Base-by-base conservation (phyloP, 2,329 filamentous ascomycete genomes). In the Arthrinium puccinioides region DNA sequence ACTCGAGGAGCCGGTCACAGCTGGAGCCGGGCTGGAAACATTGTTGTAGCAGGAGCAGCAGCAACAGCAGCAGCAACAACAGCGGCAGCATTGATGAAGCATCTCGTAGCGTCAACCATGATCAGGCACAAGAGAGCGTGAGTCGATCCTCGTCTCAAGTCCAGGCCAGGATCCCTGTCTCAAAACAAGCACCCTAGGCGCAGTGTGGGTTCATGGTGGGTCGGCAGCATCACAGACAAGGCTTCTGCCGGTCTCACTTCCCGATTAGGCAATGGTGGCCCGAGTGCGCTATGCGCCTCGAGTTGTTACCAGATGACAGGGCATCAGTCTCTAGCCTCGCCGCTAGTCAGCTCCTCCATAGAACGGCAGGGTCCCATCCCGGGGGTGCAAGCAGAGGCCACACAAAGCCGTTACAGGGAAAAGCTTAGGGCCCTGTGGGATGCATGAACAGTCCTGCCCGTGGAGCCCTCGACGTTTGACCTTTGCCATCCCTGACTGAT, bases 1-100 rank as follows among this genome's bases (percentile, higher is more conserved):
- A 50, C 60, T 63, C 50, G 57, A 56, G 57, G 60, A 62, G 65
- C 64, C 65, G 64, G 65, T 68, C 63, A 60, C 62, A 66, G 63
- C 60, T 60, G 52, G 51, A 54, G 49, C 51, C 52, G 52, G 55
- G 52, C 51, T 51, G 46, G 39, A 43, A 47, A 44, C n/a, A n/a
- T n/a, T n/a, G n/a, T n/a, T n/a, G n/a, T n/a, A n/a, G n/a, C n/a
- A n/a, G n/a, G n/a, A n/a, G n/a, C n/a, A n/a, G n/a, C n/a, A n/a
- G n/a, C 45, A 41, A 44, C 38, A 42, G 53, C 50, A 54, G 18
- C 33, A 27, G 24, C 26, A 26, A 36, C n/a, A n/a, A n/a, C n/a
- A n/a, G n/a, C n/a, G n/a, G n/a, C n/a, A n/a, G n/a, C n/a, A 26
- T 55, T 52, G 53, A 54, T 54, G 51, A 56, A 53, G 50, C 46